A percentile compares a stretch with the other conserved stretches of the same genome.
Conservation (phyloP, 2,329 filamentous ascomycete species). For the Fusarium acutatum region DNA sequence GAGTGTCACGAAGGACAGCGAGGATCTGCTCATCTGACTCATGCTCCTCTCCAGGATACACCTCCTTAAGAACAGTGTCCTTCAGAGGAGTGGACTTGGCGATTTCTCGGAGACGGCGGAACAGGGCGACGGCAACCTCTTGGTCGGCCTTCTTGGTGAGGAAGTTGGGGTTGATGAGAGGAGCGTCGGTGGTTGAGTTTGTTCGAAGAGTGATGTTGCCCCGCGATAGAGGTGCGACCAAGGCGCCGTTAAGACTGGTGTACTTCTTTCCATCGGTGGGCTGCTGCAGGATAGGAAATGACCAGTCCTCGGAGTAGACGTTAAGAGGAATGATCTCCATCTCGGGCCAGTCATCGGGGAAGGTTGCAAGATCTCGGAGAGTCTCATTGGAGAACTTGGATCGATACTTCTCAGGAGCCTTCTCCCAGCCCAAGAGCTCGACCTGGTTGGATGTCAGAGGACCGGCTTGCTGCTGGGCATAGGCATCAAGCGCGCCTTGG, state of each 20-base stretch:
- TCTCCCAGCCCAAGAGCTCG: conserved; percentile 40
- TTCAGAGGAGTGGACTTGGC: conserved; percentile 15
- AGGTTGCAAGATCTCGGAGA: conserved; percentile 22
- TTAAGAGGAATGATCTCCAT: conserved; percentile 43
- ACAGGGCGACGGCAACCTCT: conserved; percentile 54
- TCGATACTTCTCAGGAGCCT: conserved; percentile 33
- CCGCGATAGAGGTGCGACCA: conserved; percentile 53
- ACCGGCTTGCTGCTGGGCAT: conserved; percentile 21
- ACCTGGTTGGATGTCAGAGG: conserved; percentile 37
- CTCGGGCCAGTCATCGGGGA: conserved; percentile 49
- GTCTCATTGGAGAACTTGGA: conserved; percentile 29
- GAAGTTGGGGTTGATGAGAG: conserved; percentile 58
- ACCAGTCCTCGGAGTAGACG: conserved; percentile 32
- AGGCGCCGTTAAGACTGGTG: conserved; percentile 39
- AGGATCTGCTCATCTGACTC: conserved; percentile 54
- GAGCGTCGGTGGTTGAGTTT: conserved; percentile 46
- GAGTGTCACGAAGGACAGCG: conserved; percentile 38
- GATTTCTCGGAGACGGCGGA: conserved; percentile 52
- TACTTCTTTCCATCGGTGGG: conserved; percentile 34
- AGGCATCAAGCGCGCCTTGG: conserved; percentile 20
- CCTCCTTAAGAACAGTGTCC: conserved; percentile 51
- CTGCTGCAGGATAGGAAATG: conserved; percentile 29
- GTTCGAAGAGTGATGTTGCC: conserved; percentile 55
- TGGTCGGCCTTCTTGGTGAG: conserved; percentile 53
- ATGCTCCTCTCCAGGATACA: conserved; percentile 31